Base-by-base conservation (phyloP, 179 eudicot genomes). In the Drosera spatulata region DNA sequence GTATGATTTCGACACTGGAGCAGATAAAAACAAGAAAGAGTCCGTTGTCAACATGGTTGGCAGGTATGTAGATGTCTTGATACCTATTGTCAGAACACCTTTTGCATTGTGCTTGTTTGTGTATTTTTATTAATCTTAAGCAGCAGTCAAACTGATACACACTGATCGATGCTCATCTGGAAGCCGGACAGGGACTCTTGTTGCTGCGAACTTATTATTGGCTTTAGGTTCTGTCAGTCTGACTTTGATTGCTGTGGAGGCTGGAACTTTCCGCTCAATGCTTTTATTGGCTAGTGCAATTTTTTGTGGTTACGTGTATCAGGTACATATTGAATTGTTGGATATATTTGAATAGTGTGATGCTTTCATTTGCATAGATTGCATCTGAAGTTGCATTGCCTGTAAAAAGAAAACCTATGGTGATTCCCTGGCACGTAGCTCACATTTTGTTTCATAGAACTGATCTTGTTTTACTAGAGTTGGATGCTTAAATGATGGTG, bases 1-100 rank as follows among this genome's bases (percentile, higher is more conserved):
- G 58, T 93, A 93, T 73, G 99, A 93, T 86, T 89, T 81, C 74
- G 97, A 93, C 79, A 89, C 97, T 65, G 95, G 97, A 73, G 97
- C 97, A 73, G 95, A 90, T 80, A 76, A 75, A 65, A 77, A 76
- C 86, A 90, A 90, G 83, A 82, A 81, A 69, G 97, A 90, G 71
- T 90, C 97, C 52, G 97, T 90, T 55, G 93, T 90, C 60, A 90
- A 90, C 74, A 72, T 90, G 39, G 64, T 83, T 50, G 80, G 91
- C 68, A 90, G 95, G 97, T 87, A 62, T 68, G 70, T 11, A 3
- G 9, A 5, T n/a, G 10, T 10, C 22, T 22, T 2, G 7, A 15
- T 10, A 47, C 13, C 39, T 8, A 50, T 52, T 40, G 10, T 14
- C 1, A 39, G 2, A 5, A 6, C 8, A 55, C 10, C 8, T 55